Evolutionary conservation across 148 eudicot species (phyloP).

Genomic region (Diospyros lotus): DNA sequence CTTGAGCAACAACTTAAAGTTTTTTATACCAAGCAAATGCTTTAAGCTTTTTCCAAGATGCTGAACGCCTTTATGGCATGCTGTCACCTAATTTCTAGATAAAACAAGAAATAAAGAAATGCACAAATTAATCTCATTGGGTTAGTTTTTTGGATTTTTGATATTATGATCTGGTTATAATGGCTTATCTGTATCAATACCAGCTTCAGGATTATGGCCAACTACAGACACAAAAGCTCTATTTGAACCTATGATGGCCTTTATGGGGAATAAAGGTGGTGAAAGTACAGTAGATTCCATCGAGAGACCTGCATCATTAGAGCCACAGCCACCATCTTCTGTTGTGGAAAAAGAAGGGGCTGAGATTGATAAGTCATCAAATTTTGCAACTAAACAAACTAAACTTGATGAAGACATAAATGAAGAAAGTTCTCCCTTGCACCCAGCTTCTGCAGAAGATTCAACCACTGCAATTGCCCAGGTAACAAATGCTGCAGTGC

Average conservation of each 20-base stretch:
- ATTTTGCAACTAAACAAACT: slow-evolving; percentile 24
- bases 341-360: slow-evolving; percentile 29
- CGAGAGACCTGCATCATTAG: slow-evolving; percentile 31
- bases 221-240: slow-evolving; percentile 45
- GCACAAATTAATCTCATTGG: neutral
- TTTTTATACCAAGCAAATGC: no score
- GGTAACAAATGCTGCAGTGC: slow-evolving; percentile 23
- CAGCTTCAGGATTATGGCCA: slow-evolving; percentile 64
- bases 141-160: slow-evolving; percentile 7
- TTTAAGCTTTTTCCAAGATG: no score
- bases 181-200: slow-evolving; percentile 3
- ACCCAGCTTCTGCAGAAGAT: slow-evolving; percentile 15
- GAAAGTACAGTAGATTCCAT: slow-evolving; percentile 34
- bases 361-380: slow-evolving; percentile 23
- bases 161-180: neutral
- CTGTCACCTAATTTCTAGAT: neutral
- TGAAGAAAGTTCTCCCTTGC: slow-evolving; percentile 20
- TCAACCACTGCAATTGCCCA: slow-evolving; percentile 17
- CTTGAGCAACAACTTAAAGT: no score
- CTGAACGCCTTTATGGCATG: neutral
- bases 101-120: neutral
- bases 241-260: slow-evolving; percentile 61
- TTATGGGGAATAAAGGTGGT: slow-evolving; percentile 64
- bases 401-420: slow-evolving; percentile 18
- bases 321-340: slow-evolving; percentile 26